Evolutionary conservation across 768 basidiomycete genomes (phyloP).

Genomic region (Trametes meyenii): DNA sequence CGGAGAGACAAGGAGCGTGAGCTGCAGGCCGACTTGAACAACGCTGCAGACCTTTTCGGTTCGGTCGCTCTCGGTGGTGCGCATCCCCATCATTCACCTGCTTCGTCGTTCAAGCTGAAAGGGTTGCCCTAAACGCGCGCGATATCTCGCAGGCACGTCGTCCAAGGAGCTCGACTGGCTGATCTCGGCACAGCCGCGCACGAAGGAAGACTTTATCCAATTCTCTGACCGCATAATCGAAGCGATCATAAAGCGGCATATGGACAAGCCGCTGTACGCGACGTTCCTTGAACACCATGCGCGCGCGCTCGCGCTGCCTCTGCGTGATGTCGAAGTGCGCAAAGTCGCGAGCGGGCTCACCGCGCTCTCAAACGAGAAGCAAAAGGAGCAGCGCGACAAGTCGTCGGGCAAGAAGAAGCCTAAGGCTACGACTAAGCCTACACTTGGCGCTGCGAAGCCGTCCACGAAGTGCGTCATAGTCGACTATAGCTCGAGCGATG

Average conservation of each 20-base stretch:
- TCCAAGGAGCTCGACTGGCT: conserved; percentile 69
- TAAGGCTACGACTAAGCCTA: conserved; percentile 71
- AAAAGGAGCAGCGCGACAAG: conserved; percentile 86
- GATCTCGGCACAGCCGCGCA: conserved; percentile 78
- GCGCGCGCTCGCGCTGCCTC: conserved; percentile 69
- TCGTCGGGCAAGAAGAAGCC: conserved; percentile 89
- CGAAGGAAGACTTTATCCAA: conserved; percentile 83
- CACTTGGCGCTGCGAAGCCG: conserved; percentile 70
- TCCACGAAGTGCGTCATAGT: conserved; percentile 54
- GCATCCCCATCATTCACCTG: conserved; percentile 19
- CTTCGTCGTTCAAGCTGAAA: too few species aligned
- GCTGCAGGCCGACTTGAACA: conserved; percentile 83
- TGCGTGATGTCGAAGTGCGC: conserved; percentile 90
- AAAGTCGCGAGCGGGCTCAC: conserved; percentile 86
- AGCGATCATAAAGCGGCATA: conserved; percentile 75
- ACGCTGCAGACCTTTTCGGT: conserved; percentile 83
- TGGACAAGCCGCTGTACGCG: conserved; percentile 80
- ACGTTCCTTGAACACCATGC: conserved; percentile 85
- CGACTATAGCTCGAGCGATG: neutral
- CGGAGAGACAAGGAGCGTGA: conserved; percentile 78
- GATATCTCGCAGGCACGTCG: conserved; percentile 54
- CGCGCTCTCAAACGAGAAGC: conserved; percentile 92
- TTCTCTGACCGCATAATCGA: conserved; percentile 78
- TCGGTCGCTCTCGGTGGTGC: conserved; percentile 65
- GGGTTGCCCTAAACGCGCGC: neutral